phyloP scores from a whole-genome alignment of 345 rosid genomes.

The Passiflora organensis region DNA sequence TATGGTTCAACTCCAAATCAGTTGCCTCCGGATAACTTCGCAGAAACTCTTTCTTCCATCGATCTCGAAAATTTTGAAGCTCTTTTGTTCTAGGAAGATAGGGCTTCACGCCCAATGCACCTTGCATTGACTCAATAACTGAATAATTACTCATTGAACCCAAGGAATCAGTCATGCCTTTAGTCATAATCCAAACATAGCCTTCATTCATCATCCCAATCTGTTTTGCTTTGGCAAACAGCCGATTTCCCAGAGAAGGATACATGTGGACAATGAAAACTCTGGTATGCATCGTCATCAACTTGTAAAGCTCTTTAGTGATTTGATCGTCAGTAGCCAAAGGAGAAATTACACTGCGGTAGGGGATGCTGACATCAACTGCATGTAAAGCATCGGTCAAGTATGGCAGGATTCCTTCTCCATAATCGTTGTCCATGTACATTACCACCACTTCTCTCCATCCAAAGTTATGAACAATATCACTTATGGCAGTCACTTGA shows the following conservation, averaged over 20 bases:
- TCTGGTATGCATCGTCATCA: constrained; percentile 45
- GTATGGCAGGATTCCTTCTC: constrained; percentile 44
- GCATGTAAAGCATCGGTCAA: constrained; percentile 41
- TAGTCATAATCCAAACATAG: constrained; percentile 66
- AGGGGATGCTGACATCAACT: constrained; percentile 35
- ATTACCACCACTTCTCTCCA: constrained; percentile 56
- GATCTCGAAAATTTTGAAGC: constrained; percentile 11
- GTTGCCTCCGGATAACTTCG: constrained; percentile 13
- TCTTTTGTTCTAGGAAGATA: constrained; percentile 18
- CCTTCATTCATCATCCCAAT: constrained; percentile 68
- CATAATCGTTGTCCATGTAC: constrained; percentile 37
- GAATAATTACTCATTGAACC: constrained; percentile 25
- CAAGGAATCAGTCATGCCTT: constrained; percentile 54
- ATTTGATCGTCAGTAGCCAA: constrained; percentile 41
- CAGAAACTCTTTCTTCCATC: constrained; percentile 26
- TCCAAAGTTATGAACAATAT: neutral
- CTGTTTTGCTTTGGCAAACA: constrained; percentile 40
- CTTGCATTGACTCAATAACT: constrained; percentile 37
- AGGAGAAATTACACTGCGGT: constrained; percentile 37
- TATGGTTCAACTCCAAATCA: constrained; percentile 9
- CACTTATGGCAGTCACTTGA: constrained; percentile 13
- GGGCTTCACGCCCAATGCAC: constrained; percentile 37
- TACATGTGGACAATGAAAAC: constrained; percentile 52
- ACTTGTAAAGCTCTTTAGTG: constrained; percentile 40
- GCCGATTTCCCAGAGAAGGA: constrained; percentile 25